These are phyloP conservation scores for Pseudovirgaria hyperparasitica DNA, from an alignment of 2,329 filamentous ascomycete species.

Conservation along the genomic window DNA sequence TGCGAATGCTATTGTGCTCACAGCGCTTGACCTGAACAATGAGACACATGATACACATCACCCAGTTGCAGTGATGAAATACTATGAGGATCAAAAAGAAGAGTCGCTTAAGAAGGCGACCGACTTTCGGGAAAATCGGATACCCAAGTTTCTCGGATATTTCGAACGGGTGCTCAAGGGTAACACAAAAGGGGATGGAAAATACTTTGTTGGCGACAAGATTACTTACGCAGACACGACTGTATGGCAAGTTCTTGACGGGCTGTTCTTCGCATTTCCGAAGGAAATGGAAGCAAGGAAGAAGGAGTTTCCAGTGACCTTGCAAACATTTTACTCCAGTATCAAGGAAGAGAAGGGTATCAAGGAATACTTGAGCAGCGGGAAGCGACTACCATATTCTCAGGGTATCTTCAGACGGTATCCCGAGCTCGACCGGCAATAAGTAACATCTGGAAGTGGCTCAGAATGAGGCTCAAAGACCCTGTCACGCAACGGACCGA, in stretches of 20 bases:
- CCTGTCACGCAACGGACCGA: no score
- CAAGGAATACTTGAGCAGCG: constrained; percentile 56
- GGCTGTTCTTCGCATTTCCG: constrained; percentile 53
- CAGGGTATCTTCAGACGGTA: constrained; percentile 61
- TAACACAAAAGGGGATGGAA: constrained; percentile 43
- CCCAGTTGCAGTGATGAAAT: constrained; percentile 45
- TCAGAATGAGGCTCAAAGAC: not conserved
- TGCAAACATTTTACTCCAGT: constrained; percentile 46
- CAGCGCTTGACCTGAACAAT: constrained; percentile 58
- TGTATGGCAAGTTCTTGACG: constrained; percentile 52
- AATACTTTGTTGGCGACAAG: constrained; percentile 52
- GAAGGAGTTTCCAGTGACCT: constrained; percentile 47
- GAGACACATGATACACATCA: constrained; percentile 69
- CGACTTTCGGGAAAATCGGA: constrained; percentile 46
- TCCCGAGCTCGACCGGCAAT: constrained; percentile 52
- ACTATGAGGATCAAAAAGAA: constrained; percentile 65
- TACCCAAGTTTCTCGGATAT: constrained; percentile 62
- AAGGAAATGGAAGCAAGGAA: constrained; percentile 47
- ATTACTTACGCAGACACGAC: constrained; percentile 63
- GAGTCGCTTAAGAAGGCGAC: constrained; percentile 47
- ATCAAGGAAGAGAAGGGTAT: constrained; percentile 52
- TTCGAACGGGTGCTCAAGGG: constrained; percentile 53
- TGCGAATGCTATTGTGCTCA: constrained; percentile 52
- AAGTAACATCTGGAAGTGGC: constrained; percentile 3
- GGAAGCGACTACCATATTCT: constrained; percentile 47